phyloP scores from a whole-genome alignment of 2,329 filamentous ascomycete species.

The Neofusicoccum parvum region DNA sequence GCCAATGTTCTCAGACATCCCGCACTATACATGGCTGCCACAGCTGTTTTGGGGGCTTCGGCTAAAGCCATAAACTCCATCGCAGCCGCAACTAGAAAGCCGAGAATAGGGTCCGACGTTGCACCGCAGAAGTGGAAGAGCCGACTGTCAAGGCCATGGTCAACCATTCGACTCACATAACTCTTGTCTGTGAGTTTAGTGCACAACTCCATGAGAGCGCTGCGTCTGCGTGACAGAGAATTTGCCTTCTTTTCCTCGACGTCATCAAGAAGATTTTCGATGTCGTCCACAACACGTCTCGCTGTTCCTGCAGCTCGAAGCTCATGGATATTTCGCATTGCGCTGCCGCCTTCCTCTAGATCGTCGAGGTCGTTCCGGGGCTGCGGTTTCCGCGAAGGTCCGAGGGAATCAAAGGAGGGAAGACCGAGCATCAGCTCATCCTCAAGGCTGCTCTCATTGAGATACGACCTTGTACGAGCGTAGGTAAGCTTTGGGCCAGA shows the following conservation, averaged over 20 bases:
- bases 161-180: slow-evolving; percentile 71
- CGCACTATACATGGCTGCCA: slow-evolving; percentile 59
- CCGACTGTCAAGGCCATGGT: slow-evolving; percentile 70
- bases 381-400: not conserved
- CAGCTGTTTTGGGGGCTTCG: slow-evolving; percentile 61
- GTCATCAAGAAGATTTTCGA: slow-evolving; percentile 61
- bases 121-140: slow-evolving; percentile 64
- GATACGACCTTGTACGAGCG: slow-evolving; percentile 59
- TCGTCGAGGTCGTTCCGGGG: slow-evolving; percentile 42
- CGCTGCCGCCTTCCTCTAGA: slow-evolving; percentile 45
- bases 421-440: slow-evolving; percentile 34
- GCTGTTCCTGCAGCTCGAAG: slow-evolving; percentile 61
- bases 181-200: slow-evolving; percentile 58
- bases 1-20: slow-evolving; percentile 59
- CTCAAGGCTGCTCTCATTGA: slow-evolving; percentile 55
- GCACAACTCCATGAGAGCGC: slow-evolving; percentile 58
- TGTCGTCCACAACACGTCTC: slow-evolving; percentile 57
- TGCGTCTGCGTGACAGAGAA: slow-evolving; percentile 52
- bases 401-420: slow-evolving; percentile 29
- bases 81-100: slow-evolving; percentile 66
- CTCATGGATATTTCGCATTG: slow-evolving; percentile 63
- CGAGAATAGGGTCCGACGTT: slow-evolving; percentile 48
- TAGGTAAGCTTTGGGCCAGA: slow-evolving; percentile 57
- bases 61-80: slow-evolving; percentile 64
- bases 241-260: slow-evolving; percentile 50